Conservation (phyloP, 169 alveolate species). For the Plasmodium cynomolgi region DNA sequence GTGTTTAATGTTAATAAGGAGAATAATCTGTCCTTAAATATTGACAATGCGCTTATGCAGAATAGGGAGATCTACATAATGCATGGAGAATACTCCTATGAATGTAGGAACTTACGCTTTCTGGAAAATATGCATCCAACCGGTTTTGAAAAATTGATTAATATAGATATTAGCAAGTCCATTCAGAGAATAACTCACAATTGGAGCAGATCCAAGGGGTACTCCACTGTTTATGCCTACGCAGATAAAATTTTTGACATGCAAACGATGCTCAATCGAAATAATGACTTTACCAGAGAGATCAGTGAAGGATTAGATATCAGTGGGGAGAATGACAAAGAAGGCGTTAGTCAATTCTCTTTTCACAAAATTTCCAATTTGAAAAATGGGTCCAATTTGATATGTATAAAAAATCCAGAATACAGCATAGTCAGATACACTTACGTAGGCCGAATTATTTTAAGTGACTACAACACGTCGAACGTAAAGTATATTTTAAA, state of each 20-base stretch:
- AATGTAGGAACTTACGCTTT: slow-evolving; percentile 12
- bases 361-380: slow-evolving; percentile 21
- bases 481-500: slow-evolving; percentile 18
- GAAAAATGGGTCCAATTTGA: slow-evolving; percentile 41
- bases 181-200: slow-evolving; percentile 16
- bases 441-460: slow-evolving; percentile 40
- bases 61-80: slow-evolving; percentile 15
- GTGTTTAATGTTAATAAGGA: slow-evolving; percentile 5
- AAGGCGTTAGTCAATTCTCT: not conserved
- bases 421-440: not conserved
- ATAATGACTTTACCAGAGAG: not conserved
- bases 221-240: slow-evolving; percentile 8
- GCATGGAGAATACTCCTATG: slow-evolving; percentile 18
- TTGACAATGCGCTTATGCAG: not conserved
- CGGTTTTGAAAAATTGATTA: not conserved
- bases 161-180: not conserved
- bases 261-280: not conserved
- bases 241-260: slow-evolving; percentile 6
- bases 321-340: not conserved
- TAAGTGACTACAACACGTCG: not conserved
- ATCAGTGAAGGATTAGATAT: not conserved
- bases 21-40: not conserved
- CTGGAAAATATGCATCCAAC: not conserved
- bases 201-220: not conserved
- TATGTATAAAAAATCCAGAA: slow-evolving; percentile 8